Evolutionary conservation across 1,284 basidiomycete genomes (phyloP).

Genomic region (Austroboletus niveus): DNA sequence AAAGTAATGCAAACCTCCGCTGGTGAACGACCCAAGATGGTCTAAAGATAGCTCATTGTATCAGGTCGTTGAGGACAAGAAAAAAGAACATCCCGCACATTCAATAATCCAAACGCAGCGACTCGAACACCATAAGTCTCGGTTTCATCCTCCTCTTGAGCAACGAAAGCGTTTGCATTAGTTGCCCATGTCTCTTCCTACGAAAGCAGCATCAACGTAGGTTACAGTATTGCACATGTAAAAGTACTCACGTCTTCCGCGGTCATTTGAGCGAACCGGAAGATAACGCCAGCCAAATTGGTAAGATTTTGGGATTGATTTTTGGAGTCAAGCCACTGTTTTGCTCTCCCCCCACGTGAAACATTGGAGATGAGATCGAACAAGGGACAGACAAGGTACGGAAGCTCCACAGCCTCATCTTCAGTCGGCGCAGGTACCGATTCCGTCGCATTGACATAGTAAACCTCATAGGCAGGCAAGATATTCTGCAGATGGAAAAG

Average conservation of each 20-base stretch:
- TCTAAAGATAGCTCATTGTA: slow-evolving; percentile 40
- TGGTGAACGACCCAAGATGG: slow-evolving; percentile 68
- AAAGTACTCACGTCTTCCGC: slow-evolving; percentile 70
- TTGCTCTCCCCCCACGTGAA: slow-evolving; percentile 59
- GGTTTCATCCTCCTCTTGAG: slow-evolving; percentile 93
- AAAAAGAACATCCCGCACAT: slow-evolving; percentile 45
- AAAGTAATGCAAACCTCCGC: slow-evolving; percentile 56
- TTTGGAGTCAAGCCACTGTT: slow-evolving; percentile 54
- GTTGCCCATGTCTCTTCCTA: slow-evolving; percentile 90
- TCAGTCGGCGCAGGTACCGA: slow-evolving; percentile 65
- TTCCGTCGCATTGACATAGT: slow-evolving; percentile 63
- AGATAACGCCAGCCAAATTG: slow-evolving; percentile 56
- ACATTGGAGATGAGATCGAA: slow-evolving; percentile 77
- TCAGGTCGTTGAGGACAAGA: slow-evolving; percentile 6
- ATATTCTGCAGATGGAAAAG: slow-evolving; percentile 67
- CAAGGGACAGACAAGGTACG: slow-evolving; percentile 74
- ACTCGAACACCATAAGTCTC: slow-evolving; percentile 80
- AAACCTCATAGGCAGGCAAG: slow-evolving; percentile 62
- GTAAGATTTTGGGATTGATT: slow-evolving; percentile 44
- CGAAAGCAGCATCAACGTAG: slow-evolving; percentile 1
- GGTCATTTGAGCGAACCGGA: slow-evolving; percentile 85
- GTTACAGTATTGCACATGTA: slow-evolving; percentile 1
- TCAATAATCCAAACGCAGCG: slow-evolving; percentile 81
- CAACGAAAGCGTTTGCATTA: slow-evolving; percentile 90
- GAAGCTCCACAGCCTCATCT: slow-evolving; percentile 74